Percentiles rank a stretch among this genome's conserved stretches.
phyloP scores from a whole-genome alignment of 2,329 filamentous ascomycete species.

The Neonectria sp. region DNA sequence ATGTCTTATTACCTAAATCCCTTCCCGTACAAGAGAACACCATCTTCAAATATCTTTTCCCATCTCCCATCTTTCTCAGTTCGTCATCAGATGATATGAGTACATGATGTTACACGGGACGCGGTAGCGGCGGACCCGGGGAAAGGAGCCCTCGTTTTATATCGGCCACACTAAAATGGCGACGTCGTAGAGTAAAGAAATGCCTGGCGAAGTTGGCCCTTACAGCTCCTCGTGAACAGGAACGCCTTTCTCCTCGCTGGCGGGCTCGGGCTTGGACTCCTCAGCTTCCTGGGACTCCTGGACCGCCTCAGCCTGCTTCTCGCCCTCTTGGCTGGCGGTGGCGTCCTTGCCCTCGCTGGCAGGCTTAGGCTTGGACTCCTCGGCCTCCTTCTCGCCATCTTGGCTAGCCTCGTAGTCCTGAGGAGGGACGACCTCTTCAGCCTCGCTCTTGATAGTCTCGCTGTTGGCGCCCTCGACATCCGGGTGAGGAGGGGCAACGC shows the following conservation, averaged over 20 bases:
- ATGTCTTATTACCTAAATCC: conserved; percentile 21
- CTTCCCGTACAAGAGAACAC: conserved; percentile 21
- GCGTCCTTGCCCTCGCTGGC: conserved; percentile 76
- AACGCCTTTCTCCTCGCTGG: conserved; percentile 74
- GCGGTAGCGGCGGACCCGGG: conserved; percentile 3
- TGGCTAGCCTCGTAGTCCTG: conserved; percentile 64
- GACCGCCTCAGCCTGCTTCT: conserved; percentile 54
- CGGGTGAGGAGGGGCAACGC: conserved; percentile 71
- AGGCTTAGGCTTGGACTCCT: conserved; percentile 71
- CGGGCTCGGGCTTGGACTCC: conserved; percentile 71
- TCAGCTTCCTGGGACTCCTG: conserved; percentile 61
- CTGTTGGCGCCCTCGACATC: conserved; percentile 74
- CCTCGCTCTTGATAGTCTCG: conserved; percentile 65
- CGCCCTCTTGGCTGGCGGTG: conserved; percentile 50
- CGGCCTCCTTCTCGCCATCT: conserved; percentile 72
- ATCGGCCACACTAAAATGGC: conserved; percentile 15
- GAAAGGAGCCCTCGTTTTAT: conserved; percentile 1
- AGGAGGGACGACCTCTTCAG: conserved; percentile 56
- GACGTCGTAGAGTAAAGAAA: not conserved
- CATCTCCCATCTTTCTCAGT: conserved; percentile 33
- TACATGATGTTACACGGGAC: conserved; percentile 47
- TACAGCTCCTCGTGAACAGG: conserved; percentile 28
- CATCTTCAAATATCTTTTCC: conserved; percentile 32
- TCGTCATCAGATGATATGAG: conserved; percentile 46
- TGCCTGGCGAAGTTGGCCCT: not conserved